These are phyloP conservation scores for Ophiostoma fasciatum DNA, from an alignment of 2,329 filamentous ascomycete genomes.

Conservation along the genomic window DNA sequence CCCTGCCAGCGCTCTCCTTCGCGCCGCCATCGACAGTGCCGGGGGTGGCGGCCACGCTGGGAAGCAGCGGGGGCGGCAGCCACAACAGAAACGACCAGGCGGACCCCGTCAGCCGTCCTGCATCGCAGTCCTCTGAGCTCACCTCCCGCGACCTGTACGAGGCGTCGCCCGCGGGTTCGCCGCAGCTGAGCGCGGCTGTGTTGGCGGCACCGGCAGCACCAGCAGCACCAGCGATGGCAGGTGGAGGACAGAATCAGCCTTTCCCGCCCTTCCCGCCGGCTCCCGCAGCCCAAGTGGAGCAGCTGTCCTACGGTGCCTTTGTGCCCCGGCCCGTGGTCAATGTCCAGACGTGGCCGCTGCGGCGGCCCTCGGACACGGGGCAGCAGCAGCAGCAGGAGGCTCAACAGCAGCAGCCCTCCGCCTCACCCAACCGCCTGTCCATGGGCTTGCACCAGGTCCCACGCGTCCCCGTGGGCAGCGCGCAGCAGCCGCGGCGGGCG, in stretches of 20 bases:
- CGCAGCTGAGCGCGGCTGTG: background rate
- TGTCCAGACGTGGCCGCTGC: slow-evolving; percentile 10
- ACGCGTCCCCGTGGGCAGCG: slow-evolving; percentile 24
- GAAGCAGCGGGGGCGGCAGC: background rate
- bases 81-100: background rate
- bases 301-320: background rate
- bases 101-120: slow-evolving; percentile 5
- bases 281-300: background rate
- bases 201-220: background rate
- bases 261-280: too few species aligned
- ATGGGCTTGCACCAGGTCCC: slow-evolving; percentile 26
- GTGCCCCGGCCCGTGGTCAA: slow-evolving; percentile 7
- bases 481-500: slow-evolving; percentile 11
- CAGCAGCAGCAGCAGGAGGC: background rate
- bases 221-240: slow-evolving; percentile 7
- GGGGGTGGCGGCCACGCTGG: slow-evolving; percentile 4
- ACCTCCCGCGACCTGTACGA: slow-evolving; percentile 7
- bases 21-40: slow-evolving; percentile 3
- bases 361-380: slow-evolving; percentile 4
- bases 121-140: background rate
- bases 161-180: slow-evolving; percentile 7
- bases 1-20: background rate
- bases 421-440: slow-evolving; percentile 27
- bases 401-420: background rate
- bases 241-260: too few species aligned